Conservation (phyloP, 2,329 filamentous ascomycete species). For the Cordyceps javanica region DNA sequence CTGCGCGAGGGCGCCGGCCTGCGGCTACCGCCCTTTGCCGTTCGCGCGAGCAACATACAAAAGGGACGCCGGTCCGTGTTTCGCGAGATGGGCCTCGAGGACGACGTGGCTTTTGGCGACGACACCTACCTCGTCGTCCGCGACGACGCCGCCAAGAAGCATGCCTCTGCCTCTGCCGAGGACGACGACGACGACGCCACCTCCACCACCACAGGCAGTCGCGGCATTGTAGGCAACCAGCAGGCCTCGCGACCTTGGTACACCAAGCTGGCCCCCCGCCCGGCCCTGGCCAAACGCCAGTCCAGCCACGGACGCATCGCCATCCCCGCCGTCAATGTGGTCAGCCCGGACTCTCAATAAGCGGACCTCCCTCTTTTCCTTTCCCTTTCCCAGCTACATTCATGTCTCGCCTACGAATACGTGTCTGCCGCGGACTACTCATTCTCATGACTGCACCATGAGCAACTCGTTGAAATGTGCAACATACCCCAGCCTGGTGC, state of each 20-base stretch:
- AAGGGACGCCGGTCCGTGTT: conserved; percentile 48
- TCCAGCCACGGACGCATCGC: conserved; percentile 37
- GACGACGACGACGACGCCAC: background rate
- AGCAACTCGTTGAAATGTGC: background rate
- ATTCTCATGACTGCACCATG: background rate
- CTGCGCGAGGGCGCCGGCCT: conserved; percentile 41
- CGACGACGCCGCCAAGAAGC: background rate
- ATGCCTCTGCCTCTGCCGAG: too few species aligned
- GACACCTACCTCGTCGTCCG: conserved; percentile 10
- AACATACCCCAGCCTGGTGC: background rate
- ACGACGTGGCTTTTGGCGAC: conserved; percentile 22
- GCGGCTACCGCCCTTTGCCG: conserved; percentile 32
- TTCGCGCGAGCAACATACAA: conserved; percentile 36
- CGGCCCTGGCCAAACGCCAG: conserved; percentile 36
- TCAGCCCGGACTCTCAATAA: conserved; percentile 1
- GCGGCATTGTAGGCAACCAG: background rate
- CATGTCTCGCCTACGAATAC: background rate
- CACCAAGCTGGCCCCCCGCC: conserved; percentile 32
- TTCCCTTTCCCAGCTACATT: background rate
- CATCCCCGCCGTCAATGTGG: conserved; percentile 26
- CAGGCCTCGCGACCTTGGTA: conserved; percentile 34
- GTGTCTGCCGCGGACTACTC: too few species aligned
- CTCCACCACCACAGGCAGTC: background rate
- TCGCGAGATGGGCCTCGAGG: conserved; percentile 42
- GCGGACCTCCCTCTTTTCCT: too few species aligned